Conservation (phyloP, 257 asterid genomes). For the Lycium barbarum region DNA sequence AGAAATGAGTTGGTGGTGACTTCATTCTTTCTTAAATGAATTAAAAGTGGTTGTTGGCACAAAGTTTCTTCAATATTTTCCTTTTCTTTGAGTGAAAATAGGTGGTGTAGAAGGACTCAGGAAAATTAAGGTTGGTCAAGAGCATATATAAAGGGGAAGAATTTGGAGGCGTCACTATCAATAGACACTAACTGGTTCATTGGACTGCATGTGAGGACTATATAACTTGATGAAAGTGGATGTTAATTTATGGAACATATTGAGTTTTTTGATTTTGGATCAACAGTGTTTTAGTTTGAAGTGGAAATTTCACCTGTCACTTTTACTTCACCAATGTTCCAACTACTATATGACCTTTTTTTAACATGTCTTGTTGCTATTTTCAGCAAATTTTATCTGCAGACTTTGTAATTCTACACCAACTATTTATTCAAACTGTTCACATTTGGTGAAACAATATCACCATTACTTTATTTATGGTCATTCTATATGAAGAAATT, state of each 20-base stretch:
- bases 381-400: slow-evolving; percentile 32
- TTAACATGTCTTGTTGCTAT: slow-evolving; percentile 29
- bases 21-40: slow-evolving; percentile 37
- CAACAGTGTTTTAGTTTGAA: not conserved
- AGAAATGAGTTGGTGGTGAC: slow-evolving; percentile 36
- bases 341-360: not conserved
- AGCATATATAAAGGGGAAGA: slow-evolving; percentile 50
- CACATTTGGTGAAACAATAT: slow-evolving; percentile 48
- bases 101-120: slow-evolving; percentile 39
- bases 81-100: slow-evolving; percentile 11
- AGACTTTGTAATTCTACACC: not conserved
- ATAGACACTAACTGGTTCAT: not conserved
- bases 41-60: slow-evolving; percentile 15
- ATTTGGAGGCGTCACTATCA: not conserved
- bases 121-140: slow-evolving; percentile 36
- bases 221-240: slow-evolving; percentile 24
- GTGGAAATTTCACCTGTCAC: not conserved
- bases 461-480: slow-evolving; percentile 43
- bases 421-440: slow-evolving; percentile 33
- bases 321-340: slow-evolving; percentile 31
- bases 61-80: slow-evolving; percentile 24
- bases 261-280: not conserved
- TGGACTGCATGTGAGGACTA: slow-evolving; percentile 29
- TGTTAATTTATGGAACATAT: slow-evolving; percentile 25
- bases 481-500: slow-evolving; percentile 47